A percentile compares a stretch with the other conserved stretches of the same genome.
These are phyloP conservation scores for Brassica rapa DNA, from an alignment of 345 rosid genomes.

Conservation along the genomic window DNA sequence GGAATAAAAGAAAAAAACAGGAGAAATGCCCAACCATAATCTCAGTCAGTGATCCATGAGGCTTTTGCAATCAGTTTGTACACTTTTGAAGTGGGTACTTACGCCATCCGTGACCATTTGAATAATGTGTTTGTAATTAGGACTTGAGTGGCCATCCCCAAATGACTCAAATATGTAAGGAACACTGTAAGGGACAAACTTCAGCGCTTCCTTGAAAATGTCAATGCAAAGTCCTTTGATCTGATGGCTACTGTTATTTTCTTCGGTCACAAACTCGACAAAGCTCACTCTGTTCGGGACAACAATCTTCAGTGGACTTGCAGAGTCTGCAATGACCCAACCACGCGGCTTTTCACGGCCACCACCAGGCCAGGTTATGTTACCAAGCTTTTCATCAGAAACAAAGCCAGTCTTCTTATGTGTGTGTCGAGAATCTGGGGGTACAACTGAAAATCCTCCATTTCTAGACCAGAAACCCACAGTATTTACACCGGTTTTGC, in stretches of 20 bases:
- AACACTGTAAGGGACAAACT: constrained; percentile 65
- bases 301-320: constrained; percentile 68
- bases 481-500: constrained; percentile 40
- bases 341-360: constrained; percentile 69
- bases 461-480: constrained; percentile 73
- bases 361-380: constrained; percentile 84
- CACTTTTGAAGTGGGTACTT: constrained; percentile 40
- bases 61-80: background rate
- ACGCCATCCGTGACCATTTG: constrained; percentile 59
- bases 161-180: constrained; percentile 61
- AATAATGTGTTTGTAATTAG: constrained; percentile 54
- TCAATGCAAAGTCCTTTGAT: constrained; percentile 76
- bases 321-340: constrained; percentile 68
- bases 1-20: background rate
- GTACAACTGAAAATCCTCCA: constrained; percentile 56
- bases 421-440: constrained; percentile 47
- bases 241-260: constrained; percentile 46
- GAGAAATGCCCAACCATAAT: background rate
- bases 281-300: constrained; percentile 84
- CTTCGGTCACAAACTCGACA: constrained; percentile 64
- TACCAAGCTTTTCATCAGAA: constrained; percentile 50
- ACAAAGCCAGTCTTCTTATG: constrained; percentile 34
- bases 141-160: constrained; percentile 74
- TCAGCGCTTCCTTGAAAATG: constrained; percentile 65
- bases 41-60: background rate